Evolutionary conservation across 345 rosid genomes (phyloP), one percentile per base, ranked within the genome.

Genomic region (Bruguiera sexangula): DNA sequence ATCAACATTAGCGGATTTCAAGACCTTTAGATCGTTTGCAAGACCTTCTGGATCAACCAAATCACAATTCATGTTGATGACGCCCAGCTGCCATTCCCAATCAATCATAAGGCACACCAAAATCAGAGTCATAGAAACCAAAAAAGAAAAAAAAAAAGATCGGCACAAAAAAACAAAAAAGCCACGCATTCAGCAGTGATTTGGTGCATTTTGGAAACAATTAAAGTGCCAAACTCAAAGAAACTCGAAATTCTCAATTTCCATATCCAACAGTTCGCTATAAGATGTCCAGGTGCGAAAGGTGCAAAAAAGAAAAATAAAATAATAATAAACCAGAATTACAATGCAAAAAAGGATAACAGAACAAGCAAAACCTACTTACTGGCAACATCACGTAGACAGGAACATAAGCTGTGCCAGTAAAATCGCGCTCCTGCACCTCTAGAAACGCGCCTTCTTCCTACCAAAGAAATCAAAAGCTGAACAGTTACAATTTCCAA

Each of bases 371-470:
- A 22, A 27, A 65, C 20, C 10, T 73, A 75, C 96, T 84, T 75
- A 92, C 99, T 0, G 99, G 97, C 68, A 95, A 82, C 98, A 91
- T 91, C 75, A 89, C 95, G 82, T 84, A 91, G 76, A 94, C 89
- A 50, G 97, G 96, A 73, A 94, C 86, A 80, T 84, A 86, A 66
- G 92, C 79, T 11, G 95, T 87, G 77, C 93, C 93, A 74, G 90
- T 76, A 79, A 89, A 91, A 78, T 94, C 96, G 63, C 86, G 92
- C 80, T 88, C 97, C 5, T 77, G 79, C 59, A 83, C 53, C 68
- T 80, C 84, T 36, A 81, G 66, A 78, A 76, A 81, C 60, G 80
- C 67, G 56, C 76, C 89, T 22, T 63, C 68, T 72, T 78, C 74
- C 98, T 89, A 78, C 65, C 39, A 9, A 6, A 80, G 56, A 74